A percentile compares a stretch with the other conserved stretches of the same genome.
These are phyloP conservation scores for Naganishia kalamii DNA, from an alignment of 768 basidiomycete genomes.

Conservation along the genomic window DNA sequence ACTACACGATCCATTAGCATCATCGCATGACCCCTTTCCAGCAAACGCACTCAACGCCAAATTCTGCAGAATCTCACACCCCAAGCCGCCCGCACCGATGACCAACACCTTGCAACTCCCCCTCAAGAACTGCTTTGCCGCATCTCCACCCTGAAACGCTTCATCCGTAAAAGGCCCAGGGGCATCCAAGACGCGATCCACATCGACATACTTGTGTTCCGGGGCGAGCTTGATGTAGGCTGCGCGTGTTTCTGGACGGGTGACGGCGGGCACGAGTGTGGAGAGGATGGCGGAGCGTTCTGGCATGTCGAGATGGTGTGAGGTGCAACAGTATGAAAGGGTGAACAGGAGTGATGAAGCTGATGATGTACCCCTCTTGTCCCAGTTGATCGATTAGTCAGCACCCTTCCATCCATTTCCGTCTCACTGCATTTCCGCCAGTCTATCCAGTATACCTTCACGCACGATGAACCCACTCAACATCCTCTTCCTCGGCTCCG, in stretches of 20 bases:
- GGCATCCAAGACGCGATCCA: conserved; percentile 77
- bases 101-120: conserved; percentile 85
- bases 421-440: not conserved
- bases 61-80: conserved; percentile 93
- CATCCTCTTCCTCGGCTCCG: conserved; percentile 74
- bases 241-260: not conserved
- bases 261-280: not conserved
- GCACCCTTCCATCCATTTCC: not conserved
- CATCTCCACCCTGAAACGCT: conserved; percentile 68
- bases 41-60: conserved; percentile 63
- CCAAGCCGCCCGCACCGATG: conserved; percentile 94
- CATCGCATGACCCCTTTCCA: not conserved
- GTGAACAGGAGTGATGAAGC: not conserved
- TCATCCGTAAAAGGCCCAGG: conserved; percentile 86
- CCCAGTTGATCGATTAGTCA: not conserved
- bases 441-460: not conserved
- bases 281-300: not conserved
- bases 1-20: conserved; percentile 41
- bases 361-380: no score
- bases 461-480: not conserved
- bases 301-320: not conserved
- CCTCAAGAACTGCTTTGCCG: conserved; percentile 77
- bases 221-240: conserved; percentile 4
- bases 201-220: conserved; percentile 57
- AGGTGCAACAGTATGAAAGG: not conserved